These are phyloP conservation scores for Peltaster fructicola DNA, from an alignment of 2,329 filamentous ascomycete genomes.

Conservation along the genomic window DNA sequence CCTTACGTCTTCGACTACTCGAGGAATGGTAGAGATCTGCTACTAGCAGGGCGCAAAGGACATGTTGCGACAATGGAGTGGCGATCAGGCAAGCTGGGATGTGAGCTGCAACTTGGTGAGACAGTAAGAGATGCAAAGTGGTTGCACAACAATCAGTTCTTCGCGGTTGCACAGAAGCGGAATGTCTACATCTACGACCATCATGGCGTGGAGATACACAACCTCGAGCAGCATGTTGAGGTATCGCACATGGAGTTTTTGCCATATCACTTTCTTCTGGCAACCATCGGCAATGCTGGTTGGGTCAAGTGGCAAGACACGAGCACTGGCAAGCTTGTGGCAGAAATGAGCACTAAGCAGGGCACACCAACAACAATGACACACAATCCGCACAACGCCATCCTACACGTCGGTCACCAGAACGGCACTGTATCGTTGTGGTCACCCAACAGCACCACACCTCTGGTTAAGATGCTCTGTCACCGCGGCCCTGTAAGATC, in stretches of 20 bases:
- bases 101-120: conserved; percentile 79
- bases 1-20: conserved; percentile 84
- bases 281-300: conserved; percentile 66
- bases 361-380: conserved; percentile 68
- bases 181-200: conserved; percentile 93
- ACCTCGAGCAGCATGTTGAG: conserved; percentile 75
- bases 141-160: conserved; percentile 88
- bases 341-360: conserved; percentile 68
- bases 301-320: conserved; percentile 90
- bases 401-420: conserved; percentile 82
- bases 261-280: conserved; percentile 87
- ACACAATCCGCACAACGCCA: conserved; percentile 84
- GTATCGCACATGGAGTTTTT: conserved; percentile 89
- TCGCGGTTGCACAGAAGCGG: conserved; percentile 91
- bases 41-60: conserved; percentile 78
- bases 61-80: conserved; percentile 96
- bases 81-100: conserved; percentile 77
- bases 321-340: conserved; percentile 75
- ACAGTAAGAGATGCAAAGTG: conserved; percentile 79
- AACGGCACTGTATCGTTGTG: conserved; percentile 89
- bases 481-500: conserved; percentile 79
- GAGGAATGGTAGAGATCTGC: conserved; percentile 67
- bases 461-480: conserved; percentile 77
- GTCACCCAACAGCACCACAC: conserved; percentile 78
- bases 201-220: conserved; percentile 81